phyloP scores from a whole-genome alignment of 352 stramenopile genomes.

The Phytophthora tentaculata region DNA sequence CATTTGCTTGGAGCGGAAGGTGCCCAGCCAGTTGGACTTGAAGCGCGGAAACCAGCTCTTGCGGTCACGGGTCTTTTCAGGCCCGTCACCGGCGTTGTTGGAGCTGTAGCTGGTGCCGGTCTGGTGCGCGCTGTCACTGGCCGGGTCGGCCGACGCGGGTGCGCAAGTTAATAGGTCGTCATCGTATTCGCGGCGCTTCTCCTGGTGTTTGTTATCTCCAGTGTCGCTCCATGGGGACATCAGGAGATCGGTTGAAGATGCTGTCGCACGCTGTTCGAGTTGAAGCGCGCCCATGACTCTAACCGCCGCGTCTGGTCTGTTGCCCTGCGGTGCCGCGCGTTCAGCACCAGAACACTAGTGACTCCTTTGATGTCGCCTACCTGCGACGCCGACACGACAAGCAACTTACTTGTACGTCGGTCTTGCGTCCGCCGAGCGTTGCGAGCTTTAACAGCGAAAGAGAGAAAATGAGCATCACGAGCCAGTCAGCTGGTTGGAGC shows the following conservation, averaged over 20 bases:
- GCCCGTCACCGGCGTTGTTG: conserved; percentile 77
- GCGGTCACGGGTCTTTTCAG: conserved; percentile 88
- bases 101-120: conserved; percentile 69
- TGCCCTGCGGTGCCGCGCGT: conserved; percentile 15
- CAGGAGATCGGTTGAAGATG: conserved; percentile 11
- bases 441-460: conserved; percentile 38
- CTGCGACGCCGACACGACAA: conserved; percentile 1
- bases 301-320: conserved; percentile 26
- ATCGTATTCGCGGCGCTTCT: conserved; percentile 1
- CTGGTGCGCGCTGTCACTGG: conserved; percentile 57
- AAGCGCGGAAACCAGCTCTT: conserved; percentile 90
- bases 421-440: conserved; percentile 4
- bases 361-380: conserved; percentile 3
- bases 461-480: conserved; percentile 48
- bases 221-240: neutral
- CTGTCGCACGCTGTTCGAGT: conserved; percentile 17
- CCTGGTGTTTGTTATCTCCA: conserved; percentile 2
- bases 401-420: neutral
- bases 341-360: conserved; percentile 21
- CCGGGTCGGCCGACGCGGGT: neutral
- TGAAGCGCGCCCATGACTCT: conserved; percentile 35
- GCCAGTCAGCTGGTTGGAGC: conserved; percentile 44
- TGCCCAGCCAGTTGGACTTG: conserved; percentile 90
- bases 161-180: neutral
- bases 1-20: conserved; percentile 88